Evolutionary conservation across 1,139 yeast genomes (phyloP), one percentile per base, ranked within the genome.

Genomic region (Sugiyamaella japonica): DNA sequence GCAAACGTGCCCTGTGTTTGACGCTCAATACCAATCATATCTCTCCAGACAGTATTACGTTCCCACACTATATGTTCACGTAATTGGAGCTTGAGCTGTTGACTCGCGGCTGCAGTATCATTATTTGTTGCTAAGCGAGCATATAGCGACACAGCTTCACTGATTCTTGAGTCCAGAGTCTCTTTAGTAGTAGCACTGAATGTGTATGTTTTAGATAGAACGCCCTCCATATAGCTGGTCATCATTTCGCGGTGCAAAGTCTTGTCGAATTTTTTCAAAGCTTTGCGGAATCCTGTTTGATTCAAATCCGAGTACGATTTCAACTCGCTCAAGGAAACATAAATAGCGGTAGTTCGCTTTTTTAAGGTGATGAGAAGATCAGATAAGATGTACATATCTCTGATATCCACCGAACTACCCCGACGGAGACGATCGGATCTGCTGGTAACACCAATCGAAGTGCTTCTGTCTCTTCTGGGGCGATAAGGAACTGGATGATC

Each of bases 61-160:
- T 90, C 97, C 95, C 96, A 91, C 15, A 90, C 96, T 49, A 91
- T 88, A 70, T 90, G 96, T 65, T 91, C 98, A 57, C 97, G 79
- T 59, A 91, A 73, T 63, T 89, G 89, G 13, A 89, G 77, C 59
- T 85, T 80, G 58, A 91, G 77, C 64, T 88, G 95, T 36, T 80
- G 77, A 56, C 79, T 81, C 23, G 93, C 87, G 45, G 72, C 69
- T 13, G 78, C 82, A 48, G 77, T 66, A 55, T 79, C 76, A 38
- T 78, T 77, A 34, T 65, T 63, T 6, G 77, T 73, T 49, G 73
- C 73, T 10, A 73, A 59, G 10, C 70, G 60, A 1, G 83, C 78
- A 61, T 82, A 85, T n/a, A 80, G 66, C 44, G 71, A 72, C 20
- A 79, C 75, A n/a, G 83, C 71, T 44, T 76, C 76, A 36, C 76